These are phyloP conservation scores for Coriaria nepalensis DNA, from an alignment of 306 rosid genomes.

Conservation along the genomic window DNA sequence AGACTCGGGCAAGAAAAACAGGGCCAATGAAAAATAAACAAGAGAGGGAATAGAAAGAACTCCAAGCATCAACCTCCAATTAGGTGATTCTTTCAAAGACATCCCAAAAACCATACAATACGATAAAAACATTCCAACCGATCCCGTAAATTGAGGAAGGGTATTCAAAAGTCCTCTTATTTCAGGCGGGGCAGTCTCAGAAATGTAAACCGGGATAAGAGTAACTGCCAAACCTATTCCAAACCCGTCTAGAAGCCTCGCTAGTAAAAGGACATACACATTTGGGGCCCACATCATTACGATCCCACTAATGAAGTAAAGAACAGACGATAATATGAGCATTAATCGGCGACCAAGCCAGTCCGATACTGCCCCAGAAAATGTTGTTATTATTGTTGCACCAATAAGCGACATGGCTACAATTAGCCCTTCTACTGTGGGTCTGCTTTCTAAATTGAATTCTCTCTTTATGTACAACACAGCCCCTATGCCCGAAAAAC, in stretches of 20 bases:
- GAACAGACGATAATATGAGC: conserved; percentile 25
- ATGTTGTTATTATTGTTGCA: conserved; percentile 31
- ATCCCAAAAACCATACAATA: conserved; percentile 33
- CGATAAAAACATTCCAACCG: conserved; percentile 28
- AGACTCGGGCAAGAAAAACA: conserved; percentile 28
- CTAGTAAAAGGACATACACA: conserved; percentile 19
- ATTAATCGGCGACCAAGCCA: conserved; percentile 24
- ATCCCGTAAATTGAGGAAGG: conserved; percentile 29
- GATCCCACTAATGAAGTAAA: conserved; percentile 24
- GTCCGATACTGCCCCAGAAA: conserved; percentile 27
- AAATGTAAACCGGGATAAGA: conserved; percentile 30
- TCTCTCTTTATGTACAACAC: conserved; percentile 32
- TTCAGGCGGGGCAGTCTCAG: conserved; percentile 29
- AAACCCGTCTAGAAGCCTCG: conserved; percentile 28
- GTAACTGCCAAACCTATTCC: conserved; percentile 37
- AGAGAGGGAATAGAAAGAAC: conserved; percentile 27
- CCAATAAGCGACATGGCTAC: conserved; percentile 38
- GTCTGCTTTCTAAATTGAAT: conserved; percentile 21
- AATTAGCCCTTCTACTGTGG: conserved; percentile 27
- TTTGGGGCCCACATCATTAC: conserved; percentile 36
- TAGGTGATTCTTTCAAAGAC: conserved; percentile 24
- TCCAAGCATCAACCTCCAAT: conserved; percentile 35
- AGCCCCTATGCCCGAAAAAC: conserved; percentile 19
- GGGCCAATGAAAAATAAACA: conserved; percentile 15
- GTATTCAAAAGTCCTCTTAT: conserved; percentile 28